Evolutionary conservation across 192 early-diverging fungal species (phyloP), one percentile per base, ranked within the genome.

Genomic region (Rhizoclosmatium sp.): DNA sequence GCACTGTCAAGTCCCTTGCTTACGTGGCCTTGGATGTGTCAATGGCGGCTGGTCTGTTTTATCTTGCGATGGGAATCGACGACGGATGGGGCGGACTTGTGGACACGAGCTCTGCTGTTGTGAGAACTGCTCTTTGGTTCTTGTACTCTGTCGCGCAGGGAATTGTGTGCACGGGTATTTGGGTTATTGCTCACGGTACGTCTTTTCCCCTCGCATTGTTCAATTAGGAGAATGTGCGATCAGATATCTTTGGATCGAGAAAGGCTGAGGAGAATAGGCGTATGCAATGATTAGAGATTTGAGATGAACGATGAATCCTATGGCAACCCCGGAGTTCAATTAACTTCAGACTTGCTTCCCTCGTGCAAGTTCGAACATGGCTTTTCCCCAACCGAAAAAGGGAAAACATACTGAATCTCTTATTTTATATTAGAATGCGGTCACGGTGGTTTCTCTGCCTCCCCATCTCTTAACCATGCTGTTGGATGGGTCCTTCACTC

Each of bases 401-500:
- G 21, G 0, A 3, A 66, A 47, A 21, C 68, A 9, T 47, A 51
- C 1, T 69, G 19, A 19, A 2, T 19, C 48, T 66, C 46, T 1
- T 21, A 14, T 10, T 0, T 10, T 69, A 23, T 46, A 69, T 2
- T 45, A 97, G 97, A 98, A 85, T 98, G 97, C 78, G 97, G 97
- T 39, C 97, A 98, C 76, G 93, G 93, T 58, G 88, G 92, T 1
- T 98, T 96, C 87, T 95, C 94, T 23, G 86, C 92, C 48, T 92
- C 91, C 86, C 89, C 90, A 65, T 87, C 89, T 16, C 83, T 97
- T 80, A 96, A 97, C 88, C 92, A 97, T 82, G 81, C 88, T 42
- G 94, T 95, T 60, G 97, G 97, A 0, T 96, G 87, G 85, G 84
- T 98, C 47, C 85, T 98, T 73, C 97, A 98, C 89, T 89, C 94